Conservation (phyloP, 208 protist genomes). For the Wallacemonas sp. region DNA sequence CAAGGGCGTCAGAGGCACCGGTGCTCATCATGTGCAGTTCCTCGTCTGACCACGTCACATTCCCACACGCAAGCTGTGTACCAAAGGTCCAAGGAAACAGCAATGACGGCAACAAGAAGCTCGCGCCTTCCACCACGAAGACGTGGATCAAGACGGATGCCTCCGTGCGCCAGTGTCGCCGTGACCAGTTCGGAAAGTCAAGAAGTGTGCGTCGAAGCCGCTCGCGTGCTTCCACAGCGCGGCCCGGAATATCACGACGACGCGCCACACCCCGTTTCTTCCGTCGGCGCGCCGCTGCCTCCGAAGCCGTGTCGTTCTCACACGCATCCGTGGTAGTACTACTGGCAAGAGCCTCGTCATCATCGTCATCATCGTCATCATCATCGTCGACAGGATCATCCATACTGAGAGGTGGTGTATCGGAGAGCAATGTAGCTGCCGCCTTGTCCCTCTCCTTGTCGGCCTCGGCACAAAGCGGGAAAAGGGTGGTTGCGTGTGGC, state of each 20-base stretch:
- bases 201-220: neutral
- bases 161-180: neutral
- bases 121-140: constrained; percentile 1
- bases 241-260: neutral
- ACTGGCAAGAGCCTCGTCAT: constrained; percentile 7
- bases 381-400: too few species aligned
- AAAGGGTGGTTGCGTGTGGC: too few species aligned
- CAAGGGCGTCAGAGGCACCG: neutral
- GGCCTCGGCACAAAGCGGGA: too few species aligned
- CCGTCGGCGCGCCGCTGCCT: neutral
- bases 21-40: neutral
- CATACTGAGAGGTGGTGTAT: too few species aligned
- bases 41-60: neutral
- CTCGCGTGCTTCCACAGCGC: neutral
- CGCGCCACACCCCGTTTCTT: too few species aligned
- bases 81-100: neutral
- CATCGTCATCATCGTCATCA: constrained; percentile 3
- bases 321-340: neutral
- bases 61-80: neutral
- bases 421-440: neutral
- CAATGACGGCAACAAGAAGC: neutral
- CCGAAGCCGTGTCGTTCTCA: neutral
- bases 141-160: constrained; percentile 1
- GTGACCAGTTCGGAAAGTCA: neutral
- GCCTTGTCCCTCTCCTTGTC: neutral